Evolutionary conservation across 352 stramenopile species (phyloP).

Genomic region (Globisporangium emineosum): DNA sequence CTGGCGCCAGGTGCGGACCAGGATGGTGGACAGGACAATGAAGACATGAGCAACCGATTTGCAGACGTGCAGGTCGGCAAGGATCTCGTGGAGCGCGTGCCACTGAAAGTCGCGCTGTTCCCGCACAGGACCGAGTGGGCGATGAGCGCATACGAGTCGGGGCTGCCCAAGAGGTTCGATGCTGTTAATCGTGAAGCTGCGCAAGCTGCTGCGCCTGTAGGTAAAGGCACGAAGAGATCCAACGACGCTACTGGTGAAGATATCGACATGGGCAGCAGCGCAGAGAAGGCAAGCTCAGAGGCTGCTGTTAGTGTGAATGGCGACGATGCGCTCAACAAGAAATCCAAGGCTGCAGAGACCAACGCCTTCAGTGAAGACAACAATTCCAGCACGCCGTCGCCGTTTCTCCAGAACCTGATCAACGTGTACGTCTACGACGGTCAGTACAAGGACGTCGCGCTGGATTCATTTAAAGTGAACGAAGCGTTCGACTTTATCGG

Average conservation of each 20-base stretch:
- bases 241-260: constrained; percentile 33
- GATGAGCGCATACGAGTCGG: constrained; percentile 25
- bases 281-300: neutral
- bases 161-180: neutral
- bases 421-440: constrained; percentile 75
- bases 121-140: constrained; percentile 59
- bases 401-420: constrained; percentile 30
- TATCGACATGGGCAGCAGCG: constrained; percentile 7
- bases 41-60: neutral
- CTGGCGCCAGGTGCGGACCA: constrained; percentile 20
- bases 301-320: neutral
- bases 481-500: constrained; percentile 81
- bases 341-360: constrained; percentile 27
- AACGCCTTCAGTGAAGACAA: neutral
- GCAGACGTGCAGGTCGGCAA: constrained; percentile 18
- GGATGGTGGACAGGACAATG: neutral
- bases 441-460: constrained; percentile 40
- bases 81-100: constrained; percentile 58
- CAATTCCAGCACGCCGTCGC: neutral
- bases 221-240: constrained; percentile 42
- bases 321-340: constrained; percentile 32
- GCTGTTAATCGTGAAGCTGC: neutral
- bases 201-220: neutral
- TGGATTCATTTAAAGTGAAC: constrained; percentile 79
- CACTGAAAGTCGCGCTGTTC: constrained; percentile 58